Evolutionary conservation across 2,329 filamentous ascomycete species (phyloP), one percentile per base, ranked within the genome.

Genomic region (Pseudocercospora vitis): DNA sequence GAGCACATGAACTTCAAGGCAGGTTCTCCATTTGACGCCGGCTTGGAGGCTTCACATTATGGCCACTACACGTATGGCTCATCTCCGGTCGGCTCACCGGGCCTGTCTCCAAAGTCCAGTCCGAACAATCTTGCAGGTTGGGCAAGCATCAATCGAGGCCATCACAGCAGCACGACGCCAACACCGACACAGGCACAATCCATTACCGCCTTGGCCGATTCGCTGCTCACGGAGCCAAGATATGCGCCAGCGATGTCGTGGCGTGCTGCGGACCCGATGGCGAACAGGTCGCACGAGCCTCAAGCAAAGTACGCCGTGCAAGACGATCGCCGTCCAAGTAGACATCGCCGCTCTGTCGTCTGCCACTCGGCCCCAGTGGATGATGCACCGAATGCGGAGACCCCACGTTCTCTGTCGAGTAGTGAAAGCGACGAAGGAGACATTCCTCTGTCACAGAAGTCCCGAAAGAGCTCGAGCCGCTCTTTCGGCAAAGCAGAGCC

Each of bases 51-150:
- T 16, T 37, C 53, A 7, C 46, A 53, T 26, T 33, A 33, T 8
- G 44, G 29, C 26, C 35, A 42, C 50, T 61, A 60, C 42, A 53
- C 44, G 1, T 52, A 61, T 48, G 40, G 37, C n/a, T 21, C 55
- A 12, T 26, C 50, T 6, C 47, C 44, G 4, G 28, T 50, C 16
- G 60, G 63, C 8, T 64, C 62, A 5, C 63, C 63, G 6, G 52
- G 50, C 12, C 50, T 69, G 4, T 70, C 68, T 14, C 67, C 68
- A n/a, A 68, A 68, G 54, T 63, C 62, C 5, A 55, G 57, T 14
- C 16, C 39, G 8, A 47, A 42, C 8, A 39, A 26, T 7, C 45
- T 19, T 37, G 37, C 59, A 2, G 45, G 42, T n/a, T 68, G 64
- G 63, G 60, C 63, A 12, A 63, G 59, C 47, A 62, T 68, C 60